Evolutionary conservation across 2,329 filamentous ascomycete species (phyloP).

Genomic region (Alternaria gaisen): DNA sequence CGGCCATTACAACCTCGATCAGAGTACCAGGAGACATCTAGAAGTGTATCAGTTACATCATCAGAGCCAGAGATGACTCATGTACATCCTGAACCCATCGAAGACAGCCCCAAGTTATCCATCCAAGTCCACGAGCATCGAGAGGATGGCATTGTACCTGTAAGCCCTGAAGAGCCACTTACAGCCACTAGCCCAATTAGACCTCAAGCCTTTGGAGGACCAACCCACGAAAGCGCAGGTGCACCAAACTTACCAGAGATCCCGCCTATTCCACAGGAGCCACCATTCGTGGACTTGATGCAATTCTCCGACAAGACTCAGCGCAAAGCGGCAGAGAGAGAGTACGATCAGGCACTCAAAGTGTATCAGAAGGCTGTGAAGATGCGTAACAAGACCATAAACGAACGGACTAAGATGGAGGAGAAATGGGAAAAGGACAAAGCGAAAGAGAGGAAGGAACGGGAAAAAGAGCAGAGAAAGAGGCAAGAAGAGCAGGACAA

Average conservation of each 20-base stretch:
- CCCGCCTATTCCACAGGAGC: slow-evolving; percentile 63
- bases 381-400: slow-evolving; percentile 70
- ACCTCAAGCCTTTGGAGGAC: slow-evolving; percentile 2
- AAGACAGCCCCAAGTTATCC: slow-evolving; percentile 55
- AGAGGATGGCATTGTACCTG: slow-evolving; percentile 45
- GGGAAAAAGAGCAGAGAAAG: slow-evolving; percentile 25
- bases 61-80: slow-evolving; percentile 26
- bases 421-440: slow-evolving; percentile 50
- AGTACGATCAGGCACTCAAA: slow-evolving; percentile 69
- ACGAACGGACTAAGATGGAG: slow-evolving; percentile 68
- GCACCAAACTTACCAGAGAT: slow-evolving; percentile 55
- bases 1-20: neutral
- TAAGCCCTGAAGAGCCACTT: slow-evolving; percentile 40
- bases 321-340: slow-evolving; percentile 74
- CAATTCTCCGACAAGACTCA: slow-evolving; percentile 70
- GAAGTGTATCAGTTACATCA: slow-evolving; percentile 18
- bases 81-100: slow-evolving; percentile 17
- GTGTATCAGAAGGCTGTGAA: slow-evolving; percentile 73
- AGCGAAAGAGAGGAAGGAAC: slow-evolving; percentile 36
- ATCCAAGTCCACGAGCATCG: slow-evolving; percentile 59
- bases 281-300: slow-evolving; percentile 65
- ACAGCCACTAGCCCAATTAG: slow-evolving; percentile 27
- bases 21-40: slow-evolving; percentile 12
- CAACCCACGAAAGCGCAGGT: slow-evolving; percentile 4
- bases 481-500: slow-evolving; percentile 31